Conservation (phyloP, 345 rosid species). For the Populus euphratica region DNA sequence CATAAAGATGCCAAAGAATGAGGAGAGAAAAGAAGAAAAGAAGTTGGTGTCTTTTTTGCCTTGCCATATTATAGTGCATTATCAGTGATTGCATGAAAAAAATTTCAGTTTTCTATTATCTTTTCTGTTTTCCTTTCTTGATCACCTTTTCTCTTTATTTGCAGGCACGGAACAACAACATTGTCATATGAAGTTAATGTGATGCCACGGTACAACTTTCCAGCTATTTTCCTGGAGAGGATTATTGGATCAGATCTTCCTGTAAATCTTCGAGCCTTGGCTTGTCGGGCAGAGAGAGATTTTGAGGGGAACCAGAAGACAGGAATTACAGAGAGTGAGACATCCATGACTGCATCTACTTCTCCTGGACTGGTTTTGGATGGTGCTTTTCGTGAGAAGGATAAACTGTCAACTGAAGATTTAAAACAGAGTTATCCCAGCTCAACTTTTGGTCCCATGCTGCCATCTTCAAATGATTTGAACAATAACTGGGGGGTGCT, state of each 20-base stretch:
- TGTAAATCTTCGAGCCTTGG: constrained; percentile 84
- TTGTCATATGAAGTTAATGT: constrained; percentile 87
- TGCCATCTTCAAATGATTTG: constrained; percentile 47
- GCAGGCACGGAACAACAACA: constrained; percentile 55
- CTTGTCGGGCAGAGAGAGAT: constrained; percentile 66
- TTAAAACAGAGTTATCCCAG: constrained; percentile 29
- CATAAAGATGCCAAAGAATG: neutral
- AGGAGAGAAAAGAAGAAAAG: neutral
- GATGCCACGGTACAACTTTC: constrained; percentile 85
- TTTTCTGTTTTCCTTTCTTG: neutral
- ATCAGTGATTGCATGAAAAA: neutral
- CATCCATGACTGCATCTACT: constrained; percentile 23
- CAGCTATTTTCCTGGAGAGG: constrained; percentile 88
- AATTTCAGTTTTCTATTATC: neutral
- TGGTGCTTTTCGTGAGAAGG: constrained; percentile 28
- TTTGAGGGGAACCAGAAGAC: constrained; percentile 42
- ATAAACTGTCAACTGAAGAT: constrained; percentile 24
- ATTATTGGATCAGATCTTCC: constrained; percentile 94
- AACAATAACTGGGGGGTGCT: constrained; percentile 67
- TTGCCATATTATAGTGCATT: neutral
- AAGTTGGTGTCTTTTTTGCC: constrained; percentile 3
- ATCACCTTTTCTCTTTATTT: constrained; percentile 4
- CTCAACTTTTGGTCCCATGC: constrained; percentile 39
- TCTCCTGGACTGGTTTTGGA: constrained; percentile 34
- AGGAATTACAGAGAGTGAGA: constrained; percentile 26